Evolutionary conservation across 768 basidiomycete species (phyloP), one percentile per base, ranked within the genome.

Genomic region (Russula olivacea): DNA sequence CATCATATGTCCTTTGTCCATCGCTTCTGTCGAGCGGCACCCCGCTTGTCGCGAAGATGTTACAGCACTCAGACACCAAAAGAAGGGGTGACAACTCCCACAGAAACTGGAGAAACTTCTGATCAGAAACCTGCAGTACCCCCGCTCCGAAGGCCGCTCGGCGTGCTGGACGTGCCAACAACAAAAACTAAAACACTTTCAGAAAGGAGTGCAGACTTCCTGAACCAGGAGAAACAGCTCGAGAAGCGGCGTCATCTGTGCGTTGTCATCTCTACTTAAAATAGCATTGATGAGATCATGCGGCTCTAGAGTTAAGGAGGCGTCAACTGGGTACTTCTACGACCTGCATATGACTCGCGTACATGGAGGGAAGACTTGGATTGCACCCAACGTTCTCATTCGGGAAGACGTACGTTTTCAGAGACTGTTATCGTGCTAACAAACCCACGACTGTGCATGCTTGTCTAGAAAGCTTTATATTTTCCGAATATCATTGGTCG

Each of bases 311-410:
- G 76, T 87, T 62, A 79, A 83, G 63, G 81, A 86, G 71, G 83
- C 80, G 0, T 81, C 84, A 14, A 89, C 87, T 70, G 93, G 93
- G 0, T 96, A 98, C 75, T 98, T 92, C 70, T 81, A 89, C 57
- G 96, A 98, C 72, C 78, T 87, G 45, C 89, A 91, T 69, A 85
- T 87, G 71, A 88, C 91, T 1, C 78, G 88, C 55, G 80, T 80
- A 48, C 83, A 93, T 68, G 94, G 93, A 17, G 96, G 96, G 17
- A 98, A 98, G 76, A 88, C 89, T 10, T 98, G 93, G 93, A 83
- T 93, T 56, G 94, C 93, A 12, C 95, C 94, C 1, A 85, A 81
- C 23, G 88, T 90, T 23, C 79, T 98, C 68, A 93, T 98, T 66
- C 84, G 86, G 32, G 91, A 93, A 76, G 92, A 96, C 67, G 95